These are phyloP conservation scores for Cladosporium velox DNA, from an alignment of 2,329 filamentous ascomycete species.

Conservation along the genomic window DNA sequence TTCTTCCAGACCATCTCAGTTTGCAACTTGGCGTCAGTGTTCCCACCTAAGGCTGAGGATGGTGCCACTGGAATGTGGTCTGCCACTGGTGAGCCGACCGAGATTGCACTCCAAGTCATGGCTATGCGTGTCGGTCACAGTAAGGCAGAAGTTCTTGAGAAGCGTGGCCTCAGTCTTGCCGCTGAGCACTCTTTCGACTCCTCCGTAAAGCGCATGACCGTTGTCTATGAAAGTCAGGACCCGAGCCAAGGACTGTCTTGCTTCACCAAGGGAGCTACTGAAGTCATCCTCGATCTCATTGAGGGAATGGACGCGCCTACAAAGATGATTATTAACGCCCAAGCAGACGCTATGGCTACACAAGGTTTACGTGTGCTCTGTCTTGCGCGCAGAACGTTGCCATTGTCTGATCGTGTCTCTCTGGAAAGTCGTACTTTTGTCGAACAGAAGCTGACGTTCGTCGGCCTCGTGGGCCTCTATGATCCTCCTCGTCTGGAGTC, in stretches of 20 bases:
- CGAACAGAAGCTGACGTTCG: conserved; percentile 34
- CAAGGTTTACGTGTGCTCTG: conserved; percentile 39
- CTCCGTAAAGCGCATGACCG: conserved; percentile 39
- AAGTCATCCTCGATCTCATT: conserved; percentile 36
- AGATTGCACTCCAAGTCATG: conserved; percentile 74
- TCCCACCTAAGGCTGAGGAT: conserved; percentile 48
- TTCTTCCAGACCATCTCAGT: conserved; percentile 62
- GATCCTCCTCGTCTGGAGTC: conserved; percentile 38
- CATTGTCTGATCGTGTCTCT: conserved; percentile 18
- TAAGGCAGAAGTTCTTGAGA: conserved; percentile 28
- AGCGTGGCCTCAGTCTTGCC: conserved; percentile 24
- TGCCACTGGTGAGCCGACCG: conserved; percentile 66
- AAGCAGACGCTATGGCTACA: conserved; percentile 34
- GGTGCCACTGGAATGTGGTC: conserved; percentile 55
- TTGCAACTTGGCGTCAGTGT: conserved; percentile 63
- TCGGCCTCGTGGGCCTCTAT: conserved; percentile 37
- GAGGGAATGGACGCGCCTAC: conserved; percentile 26
- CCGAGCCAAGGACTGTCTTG: conserved; percentile 24
- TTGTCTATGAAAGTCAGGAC: conserved; percentile 29
- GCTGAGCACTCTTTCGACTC: conserved; percentile 40
- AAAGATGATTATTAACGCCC: conserved; percentile 29
- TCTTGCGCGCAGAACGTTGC: conserved; percentile 30
- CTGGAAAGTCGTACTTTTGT: conserved; percentile 27
- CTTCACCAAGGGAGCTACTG: conserved; percentile 40
- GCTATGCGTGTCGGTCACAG: conserved; percentile 59